Base-by-base conservation (phyloP, 108 stramenopile genomes). In the Ochromonas danica region DNA sequence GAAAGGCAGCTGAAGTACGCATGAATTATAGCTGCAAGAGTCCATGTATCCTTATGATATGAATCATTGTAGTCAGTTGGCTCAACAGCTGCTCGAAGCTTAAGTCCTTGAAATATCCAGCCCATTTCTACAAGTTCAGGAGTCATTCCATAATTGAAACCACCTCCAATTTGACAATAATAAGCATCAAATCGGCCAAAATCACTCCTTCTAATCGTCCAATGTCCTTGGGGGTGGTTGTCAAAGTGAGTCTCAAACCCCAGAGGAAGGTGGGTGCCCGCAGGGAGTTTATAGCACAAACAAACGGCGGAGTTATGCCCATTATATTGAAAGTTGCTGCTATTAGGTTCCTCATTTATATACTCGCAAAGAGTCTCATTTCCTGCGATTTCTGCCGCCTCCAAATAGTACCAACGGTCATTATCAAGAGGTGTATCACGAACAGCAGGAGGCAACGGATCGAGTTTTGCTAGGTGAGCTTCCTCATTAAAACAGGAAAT, bases 1-100 rank as follows among this genome's bases (percentile, higher is more conserved):
- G 51, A 57, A 57, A 57, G 51, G 51, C 51, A 57, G 51, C 51
- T 57, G 51, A 57, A 57, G 22, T 57, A 57, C 17, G 10, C 51
- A 22, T 57, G 22, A 10, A 57, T 22, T 17, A 57, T 57, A 22
- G 17, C 22, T 10, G 51, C 51, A 57, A 57, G 51, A 10, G 51
- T 57, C 51, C 51, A 57, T 10, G 51, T 57, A 22, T 57, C 51
- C 51, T 22, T 57, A 22, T 57, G 17, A 22, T 17, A 57, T 22
- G 51, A 57, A 57, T 10, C 10, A 10, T 57, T 10, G 51, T 17
- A 57, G 51, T 22, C 22, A 22, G 51, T 10, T 22, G 51, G 51
- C 51, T 57, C 51, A 10, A 22, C 51, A 17, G 17, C 51, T 17
- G 51, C 51, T 10, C 51, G 51, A 57, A 57, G 51, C 10, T 17